Base-by-base conservation (phyloP, 139 green algal species). In the Coelastrella sp. region DNA sequence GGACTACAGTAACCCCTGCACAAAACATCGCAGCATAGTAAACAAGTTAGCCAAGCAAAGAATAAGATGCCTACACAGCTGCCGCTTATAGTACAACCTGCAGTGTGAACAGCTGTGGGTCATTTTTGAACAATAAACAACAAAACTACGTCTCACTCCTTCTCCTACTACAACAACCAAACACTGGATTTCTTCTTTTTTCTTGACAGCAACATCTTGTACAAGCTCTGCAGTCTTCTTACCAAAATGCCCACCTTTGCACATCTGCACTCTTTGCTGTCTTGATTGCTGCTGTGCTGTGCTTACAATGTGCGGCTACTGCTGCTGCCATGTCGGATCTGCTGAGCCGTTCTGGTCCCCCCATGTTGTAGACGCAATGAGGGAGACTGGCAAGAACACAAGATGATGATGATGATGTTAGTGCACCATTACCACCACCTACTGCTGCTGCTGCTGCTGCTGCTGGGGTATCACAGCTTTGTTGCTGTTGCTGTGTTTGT, bases 271-370 rank as follows among this genome's bases (percentile, higher is more conserved):
- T 85, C 7, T 83, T 68, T 1, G 59, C 88, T 13, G 64, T 23
- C 40, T 63, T n/a, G 23, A 91, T 85, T 40, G 57, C 25, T 13
- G 21, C 35, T n/a, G 41, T 32, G 71, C 87, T 87, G 64, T 90
- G 82, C 15, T 85, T 84, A 27, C 71, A 83, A 17, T 85, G 37
- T 80, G 48, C 13, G 1, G 86, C 88, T 32, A 93, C 85, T n/a
- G 85, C 81, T 5, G 75, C n/a, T 25, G 93, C 94, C 89, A 96
- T 96, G 73, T 95, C 93, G 6, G 90, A 68, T 2, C 94, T 89
- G 57, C 86, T 94, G n/a, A 97, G 83, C 0, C 93, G 85, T 63
- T 95, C 85, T 2, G 94, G 93, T 0, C 94, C 92, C 0, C 93
- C 94, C 38, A 94, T 78, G 83, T 97, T 97, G 87, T 89, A 92